phyloP scores from a whole-genome alignment of 148 eudicot species.

The Camellia sinensis region DNA sequence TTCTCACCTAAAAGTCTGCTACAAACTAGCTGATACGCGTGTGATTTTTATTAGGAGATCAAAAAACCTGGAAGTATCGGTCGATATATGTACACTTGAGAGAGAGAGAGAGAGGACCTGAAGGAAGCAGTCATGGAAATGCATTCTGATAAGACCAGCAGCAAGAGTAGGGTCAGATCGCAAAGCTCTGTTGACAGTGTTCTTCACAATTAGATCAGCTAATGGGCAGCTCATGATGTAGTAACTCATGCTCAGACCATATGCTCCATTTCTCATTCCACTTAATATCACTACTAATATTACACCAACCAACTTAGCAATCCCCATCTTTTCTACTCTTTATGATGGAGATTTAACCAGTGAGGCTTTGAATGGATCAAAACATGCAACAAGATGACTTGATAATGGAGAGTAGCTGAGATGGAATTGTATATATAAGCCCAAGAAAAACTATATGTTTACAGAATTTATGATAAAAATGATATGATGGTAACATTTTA shows the following conservation, averaged over 20 bases:
- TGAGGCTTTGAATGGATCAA: neutral
- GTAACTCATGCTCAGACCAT: slow-evolving; percentile 50
- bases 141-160: slow-evolving; percentile 53
- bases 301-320: slow-evolving; percentile 10
- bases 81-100: neutral
- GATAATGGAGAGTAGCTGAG: neutral
- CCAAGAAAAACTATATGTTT: no score
- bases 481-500: no score
- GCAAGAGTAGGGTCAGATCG: slow-evolving; percentile 54
- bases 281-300: slow-evolving; percentile 18
- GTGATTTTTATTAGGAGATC: no score
- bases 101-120: slow-evolving; percentile 27
- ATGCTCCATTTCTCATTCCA: slow-evolving; percentile 19
- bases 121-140: slow-evolving; percentile 64
- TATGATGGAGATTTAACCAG: neutral
- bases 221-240: slow-evolving; percentile 52
- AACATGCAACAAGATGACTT: neutral
- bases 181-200: slow-evolving; percentile 39
- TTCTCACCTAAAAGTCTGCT: no score
- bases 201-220: slow-evolving; percentile 40
- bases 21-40: no score
- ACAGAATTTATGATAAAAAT: no score
- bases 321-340: neutral
- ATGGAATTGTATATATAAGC: neutral
- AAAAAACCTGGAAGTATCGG: no score